Base-by-base conservation (phyloP, 331 rosid genomes). In the Rosa hybrid region DNA sequence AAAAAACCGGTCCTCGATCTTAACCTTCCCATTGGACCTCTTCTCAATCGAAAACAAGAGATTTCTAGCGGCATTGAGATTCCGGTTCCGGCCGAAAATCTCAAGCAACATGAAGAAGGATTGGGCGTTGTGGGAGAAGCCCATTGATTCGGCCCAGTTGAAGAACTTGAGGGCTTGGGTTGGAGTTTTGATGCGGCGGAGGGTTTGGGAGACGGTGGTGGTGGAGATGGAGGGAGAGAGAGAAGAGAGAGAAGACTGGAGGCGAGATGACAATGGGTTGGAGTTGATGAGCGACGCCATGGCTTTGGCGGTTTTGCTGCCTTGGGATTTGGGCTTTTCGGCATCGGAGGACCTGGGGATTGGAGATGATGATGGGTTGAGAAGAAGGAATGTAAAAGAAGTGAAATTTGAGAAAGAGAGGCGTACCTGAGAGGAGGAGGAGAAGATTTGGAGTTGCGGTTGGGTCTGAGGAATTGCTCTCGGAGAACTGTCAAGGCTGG, bases 41-140 rank as follows among this genome's bases (percentile, higher is more conserved):
- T 69, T 87, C 75, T 89, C 90, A n/a, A 90, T 91, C 4, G 97
- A 93, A 74, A 91, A 90, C 51, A 93, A 54, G 17, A 93, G 88
- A 82, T 91, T 91, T 38, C 96, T 74, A 18, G 97, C 96, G 0
- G 77, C 84, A 68, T 91, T 93, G 72, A 91, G 91, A 81, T 84
- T 86, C 79, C 90, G 81, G 18, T 70, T 41, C 8, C 85, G 82
- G 46, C 96, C 94, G 76, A 93, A 69, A 34, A 88, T 84, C 74
- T 89, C 86, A 3, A 93, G 63, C 88, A 93, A 87, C 65, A 73
- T 21, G 84, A 86, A 93, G 88, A 86, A 90, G 9, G 90, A 86
- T 41, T 88, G 90, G 25, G 59, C 87, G 44, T 49, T 44, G 90
- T 89, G 96, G 68, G 89, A 56, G 79, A 85, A 90, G 38, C 97